Conservation (phyloP, 768 basidiomycete genomes). For the Gelatoporia subvermispora region DNA sequence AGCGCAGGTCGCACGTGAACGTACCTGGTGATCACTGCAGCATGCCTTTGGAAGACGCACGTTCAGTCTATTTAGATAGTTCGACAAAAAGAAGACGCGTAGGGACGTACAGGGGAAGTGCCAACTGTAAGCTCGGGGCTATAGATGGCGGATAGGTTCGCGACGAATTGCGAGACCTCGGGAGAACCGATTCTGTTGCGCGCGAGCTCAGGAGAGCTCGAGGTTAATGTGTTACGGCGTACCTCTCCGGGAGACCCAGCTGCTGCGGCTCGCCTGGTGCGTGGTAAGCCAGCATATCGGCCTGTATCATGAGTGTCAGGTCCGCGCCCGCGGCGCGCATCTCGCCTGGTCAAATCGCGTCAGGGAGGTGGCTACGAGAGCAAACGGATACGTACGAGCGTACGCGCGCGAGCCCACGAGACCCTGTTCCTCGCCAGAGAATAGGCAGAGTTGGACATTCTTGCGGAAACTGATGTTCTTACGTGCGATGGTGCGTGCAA, state of each 20-base stretch:
- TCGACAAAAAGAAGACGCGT: no score
- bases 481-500: slow-evolving; percentile 69
- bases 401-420: slow-evolving; percentile 74
- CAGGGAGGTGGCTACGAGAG: neutral
- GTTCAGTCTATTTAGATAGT: neutral
- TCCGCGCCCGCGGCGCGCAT: slow-evolving; percentile 56
- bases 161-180: slow-evolving; percentile 69
- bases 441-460: slow-evolving; percentile 76
- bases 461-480: slow-evolving; percentile 65
- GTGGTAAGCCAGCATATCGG: slow-evolving; percentile 90
- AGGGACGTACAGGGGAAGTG: slow-evolving; percentile 46
- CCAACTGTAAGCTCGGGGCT: slow-evolving; percentile 75
- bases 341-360: slow-evolving; percentile 38
- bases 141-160: slow-evolving; percentile 73
- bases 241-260: slow-evolving; percentile 75
- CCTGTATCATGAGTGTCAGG: slow-evolving; percentile 81
- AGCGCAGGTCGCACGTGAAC: slow-evolving; percentile 1
- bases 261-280: slow-evolving; percentile 75
- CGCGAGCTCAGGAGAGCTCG: neutral
- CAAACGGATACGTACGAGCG: slow-evolving; percentile 49
- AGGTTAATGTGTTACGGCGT: neutral
- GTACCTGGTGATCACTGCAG: slow-evolving; percentile 87
- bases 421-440: slow-evolving; percentile 93
- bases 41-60: slow-evolving; percentile 46
- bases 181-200: slow-evolving; percentile 55